Base-by-base conservation (phyloP, 2,329 filamentous ascomycete genomes). In the Fusarium bulbicola region DNA sequence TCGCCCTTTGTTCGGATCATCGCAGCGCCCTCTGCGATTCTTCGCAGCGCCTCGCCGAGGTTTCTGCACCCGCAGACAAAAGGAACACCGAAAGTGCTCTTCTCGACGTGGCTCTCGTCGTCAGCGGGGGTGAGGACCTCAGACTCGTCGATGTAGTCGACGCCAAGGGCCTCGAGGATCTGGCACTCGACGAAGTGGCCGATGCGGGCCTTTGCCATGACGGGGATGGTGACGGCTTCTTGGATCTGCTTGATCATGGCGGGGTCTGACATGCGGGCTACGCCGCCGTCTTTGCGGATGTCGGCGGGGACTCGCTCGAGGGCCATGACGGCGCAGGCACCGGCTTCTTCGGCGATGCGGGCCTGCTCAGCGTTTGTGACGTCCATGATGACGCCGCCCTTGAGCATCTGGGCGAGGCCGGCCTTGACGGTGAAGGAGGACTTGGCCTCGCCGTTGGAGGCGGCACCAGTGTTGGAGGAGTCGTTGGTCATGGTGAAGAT, bases 1-100 rank as follows among this genome's bases (percentile, higher is more conserved):
- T 99, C 96, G 74, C 96, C 96, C 88, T 98, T 99, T 74, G 96
- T 99, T 78, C 96, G 92, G 85, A 99, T 98, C 95, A 99, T 98
- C 79, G 95, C 95, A 15, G 96, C 96, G 73, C 96, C 96, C 86
- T 98, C 96, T 72, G 91, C 90, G 80, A 99, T 95, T 72, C 96
- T 90, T 72, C 96, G 89, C 63, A 99, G 90, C 21, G 96, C 96
- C 86, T 99, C 96, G 70, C 95, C 95, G 18, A 98, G 87, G 86
- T 97, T 95, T 71, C 95, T 90, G 88, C 96, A 98, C 62, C 96
- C 96, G 84, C 96, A 98, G 66, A 99, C 96, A 80, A 98, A 99
- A 59, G 96, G 96, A 26, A 92, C 91, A 80, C 88, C 90, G 87
- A 93, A 98, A 73, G 84, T 83, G 82, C 90, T 87, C 88, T 99